A percentile compares a stretch with the other conserved stretches of the same genome.
phyloP scores from a whole-genome alignment of 768 basidiomycete genomes.

The Stropharia rugosoannulata region DNA sequence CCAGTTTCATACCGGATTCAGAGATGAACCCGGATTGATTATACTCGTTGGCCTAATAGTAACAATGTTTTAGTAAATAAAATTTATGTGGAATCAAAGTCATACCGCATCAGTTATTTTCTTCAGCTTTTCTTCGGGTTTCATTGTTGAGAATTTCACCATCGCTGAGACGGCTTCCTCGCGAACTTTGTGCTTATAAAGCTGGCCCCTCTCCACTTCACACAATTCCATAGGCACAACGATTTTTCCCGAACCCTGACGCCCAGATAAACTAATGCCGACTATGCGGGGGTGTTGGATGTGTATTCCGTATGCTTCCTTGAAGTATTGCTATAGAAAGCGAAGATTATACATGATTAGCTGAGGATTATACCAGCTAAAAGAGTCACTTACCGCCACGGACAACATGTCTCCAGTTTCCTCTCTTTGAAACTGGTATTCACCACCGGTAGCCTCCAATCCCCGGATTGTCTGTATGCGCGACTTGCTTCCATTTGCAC shows the following conservation, averaged over 20 bases:
- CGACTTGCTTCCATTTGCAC: conserved; percentile 8
- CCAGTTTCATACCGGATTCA: conserved; percentile 40
- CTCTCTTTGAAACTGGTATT: conserved; percentile 37
- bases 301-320: conserved; percentile 28
- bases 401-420: conserved; percentile 35
- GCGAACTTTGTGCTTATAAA: conserved; percentile 45
- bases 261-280: conserved; percentile 32
- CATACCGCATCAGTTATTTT: conserved; percentile 33
- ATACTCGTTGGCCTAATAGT: conserved; percentile 18
- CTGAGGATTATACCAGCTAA: not conserved
- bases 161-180: conserved; percentile 34
- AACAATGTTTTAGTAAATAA: not conserved
- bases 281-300: conserved; percentile 34
- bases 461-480: conserved; percentile 34
- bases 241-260: conserved; percentile 22
- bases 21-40: conserved; percentile 28
- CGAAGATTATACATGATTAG: not conserved
- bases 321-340: conserved; percentile 40
- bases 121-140: conserved; percentile 38
- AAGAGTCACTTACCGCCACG: conserved; percentile 32
- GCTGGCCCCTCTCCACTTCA: conserved; percentile 41
- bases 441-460: conserved; percentile 36
- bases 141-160: conserved; percentile 48
- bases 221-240: conserved; percentile 55
- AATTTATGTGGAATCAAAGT: not conserved